A percentile compares a stretch with the other conserved stretches of the same genome.
Conservation (phyloP, 116 monocot species). For the Iris pallida region DNA sequence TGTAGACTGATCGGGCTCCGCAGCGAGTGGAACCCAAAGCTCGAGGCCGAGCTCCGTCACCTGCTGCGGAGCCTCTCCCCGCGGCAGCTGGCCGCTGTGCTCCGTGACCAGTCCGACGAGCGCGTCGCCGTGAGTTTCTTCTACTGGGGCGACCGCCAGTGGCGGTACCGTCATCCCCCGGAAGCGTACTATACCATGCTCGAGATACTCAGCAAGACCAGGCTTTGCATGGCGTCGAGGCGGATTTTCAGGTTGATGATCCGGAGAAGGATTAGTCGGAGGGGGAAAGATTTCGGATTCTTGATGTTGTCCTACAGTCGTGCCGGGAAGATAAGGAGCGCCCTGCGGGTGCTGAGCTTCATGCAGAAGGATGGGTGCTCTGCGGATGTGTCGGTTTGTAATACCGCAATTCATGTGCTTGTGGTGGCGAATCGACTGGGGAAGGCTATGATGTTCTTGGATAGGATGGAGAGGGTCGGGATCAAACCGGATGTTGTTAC, state of each 20-base stretch:
- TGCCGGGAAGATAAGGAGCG: slow-evolving; percentile 66
- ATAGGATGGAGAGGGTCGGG: slow-evolving; percentile 64
- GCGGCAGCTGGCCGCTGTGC: slow-evolving; percentile 51
- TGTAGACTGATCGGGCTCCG: slow-evolving; percentile 60
- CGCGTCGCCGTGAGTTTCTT: slow-evolving; percentile 67
- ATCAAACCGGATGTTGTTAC: slow-evolving; percentile 58
- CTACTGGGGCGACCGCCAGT: slow-evolving; percentile 86
- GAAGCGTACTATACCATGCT: slow-evolving; percentile 72
- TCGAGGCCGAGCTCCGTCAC: slow-evolving; percentile 56
- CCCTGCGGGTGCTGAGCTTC: slow-evolving; percentile 83
- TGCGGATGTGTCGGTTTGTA: slow-evolving; percentile 60
- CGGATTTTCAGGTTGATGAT: slow-evolving; percentile 74
- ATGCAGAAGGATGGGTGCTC: slow-evolving; percentile 88
- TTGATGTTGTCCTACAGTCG: slow-evolving; percentile 83
- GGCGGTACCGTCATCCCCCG: slow-evolving; percentile 79
- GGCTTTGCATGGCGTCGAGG: slow-evolving; percentile 50
- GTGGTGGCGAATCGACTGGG: slow-evolving; percentile 59
- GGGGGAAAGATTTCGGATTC: slow-evolving; percentile 39
- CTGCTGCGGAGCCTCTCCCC: slow-evolving; percentile 53
- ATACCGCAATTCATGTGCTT: slow-evolving; percentile 62
- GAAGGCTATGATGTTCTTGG: slow-evolving; percentile 62
- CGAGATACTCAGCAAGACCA: slow-evolving; percentile 67
- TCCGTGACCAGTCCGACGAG: slow-evolving; percentile 51
- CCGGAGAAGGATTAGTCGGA: slow-evolving; percentile 45
- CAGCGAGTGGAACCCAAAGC: slow-evolving; percentile 56